Evolutionary conservation across 129 eudicot genomes (phyloP).

Genomic region (Pulicaria dysenterica): DNA sequence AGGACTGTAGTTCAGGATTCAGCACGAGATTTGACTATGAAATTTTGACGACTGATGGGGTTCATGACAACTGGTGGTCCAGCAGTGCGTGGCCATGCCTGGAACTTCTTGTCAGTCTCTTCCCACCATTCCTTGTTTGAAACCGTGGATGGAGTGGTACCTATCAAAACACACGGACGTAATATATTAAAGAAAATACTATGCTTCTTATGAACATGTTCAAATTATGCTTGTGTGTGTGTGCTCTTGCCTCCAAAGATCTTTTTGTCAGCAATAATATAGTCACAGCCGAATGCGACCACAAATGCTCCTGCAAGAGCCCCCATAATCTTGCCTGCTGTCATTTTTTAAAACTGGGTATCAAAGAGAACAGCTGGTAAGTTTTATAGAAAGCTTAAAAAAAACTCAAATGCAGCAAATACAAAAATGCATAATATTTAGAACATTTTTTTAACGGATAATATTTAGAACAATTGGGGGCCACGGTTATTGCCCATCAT

Average conservation of each 20-base stretch:
- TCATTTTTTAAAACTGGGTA: conserved; percentile 45
- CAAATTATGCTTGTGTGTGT: background rate
- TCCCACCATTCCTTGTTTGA: conserved; percentile 75
- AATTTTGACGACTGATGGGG: conserved; percentile 91
- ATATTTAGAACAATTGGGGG: no score
- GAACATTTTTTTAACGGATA: no score
- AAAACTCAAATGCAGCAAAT: background rate
- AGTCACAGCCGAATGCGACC: conserved; percentile 54
- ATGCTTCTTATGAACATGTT: background rate
- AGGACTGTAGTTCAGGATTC: conserved; percentile 36
- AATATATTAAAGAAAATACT: background rate
- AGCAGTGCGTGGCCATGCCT: conserved; percentile 98
- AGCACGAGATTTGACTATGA: conserved; percentile 61
- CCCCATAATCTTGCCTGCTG: conserved; percentile 53
- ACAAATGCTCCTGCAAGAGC: conserved; percentile 52
- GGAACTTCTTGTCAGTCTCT: conserved; percentile 87
- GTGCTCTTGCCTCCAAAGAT: conserved; percentile 68
- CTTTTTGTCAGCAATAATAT: conserved; percentile 67
- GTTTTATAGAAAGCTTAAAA: background rate
- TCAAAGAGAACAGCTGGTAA: background rate
- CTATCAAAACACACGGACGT: conserved; percentile 35
- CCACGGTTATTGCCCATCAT: no score
- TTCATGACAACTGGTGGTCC: conserved; percentile 97
- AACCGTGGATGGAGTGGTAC: conserved; percentile 77
- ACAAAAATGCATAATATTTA: background rate